Evolutionary conservation across 192 early-diverging fungal genomes (phyloP).

Genomic region (Spizellomyces sp.): DNA sequence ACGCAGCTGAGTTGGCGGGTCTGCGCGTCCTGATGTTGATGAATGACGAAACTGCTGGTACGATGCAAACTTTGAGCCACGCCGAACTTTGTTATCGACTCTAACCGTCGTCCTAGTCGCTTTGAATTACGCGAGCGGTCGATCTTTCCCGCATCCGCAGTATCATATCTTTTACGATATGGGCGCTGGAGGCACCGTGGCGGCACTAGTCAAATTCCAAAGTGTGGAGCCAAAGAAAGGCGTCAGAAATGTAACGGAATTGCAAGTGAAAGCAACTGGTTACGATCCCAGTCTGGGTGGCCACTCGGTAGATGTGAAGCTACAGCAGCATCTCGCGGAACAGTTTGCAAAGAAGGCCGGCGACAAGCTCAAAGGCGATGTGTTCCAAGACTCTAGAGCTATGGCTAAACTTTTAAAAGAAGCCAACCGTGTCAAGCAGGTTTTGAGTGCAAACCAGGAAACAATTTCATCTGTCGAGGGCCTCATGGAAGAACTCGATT

Average conservation of each 20-base stretch:
- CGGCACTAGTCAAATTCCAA: slow-evolving; percentile 80
- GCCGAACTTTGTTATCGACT: neutral
- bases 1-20: slow-evolving; percentile 89
- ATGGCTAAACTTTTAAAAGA: slow-evolving; percentile 91
- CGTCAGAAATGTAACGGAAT: slow-evolving; percentile 52
- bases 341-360: slow-evolving; percentile 66
- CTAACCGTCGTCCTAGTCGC: slow-evolving; percentile 55
- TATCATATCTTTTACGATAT: slow-evolving; percentile 96
- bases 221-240: slow-evolving; percentile 57
- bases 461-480: slow-evolving; percentile 85
- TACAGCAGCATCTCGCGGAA: slow-evolving; percentile 80
- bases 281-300: slow-evolving; percentile 88
- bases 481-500: slow-evolving; percentile 84
- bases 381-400: slow-evolving; percentile 73
- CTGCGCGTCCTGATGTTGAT: slow-evolving; percentile 81
- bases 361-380: slow-evolving; percentile 49
- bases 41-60: slow-evolving; percentile 87
- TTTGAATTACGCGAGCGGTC: slow-evolving; percentile 85
- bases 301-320: slow-evolving; percentile 77
- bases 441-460: slow-evolving; percentile 92
- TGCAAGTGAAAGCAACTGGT: slow-evolving; percentile 82
- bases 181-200: slow-evolving; percentile 94
- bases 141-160: slow-evolving; percentile 65
- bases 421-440: slow-evolving; percentile 93
- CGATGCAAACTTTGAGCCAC: slow-evolving; percentile 37